phyloP scores from a whole-genome alignment of 305 asterid species.

The Petunia hybrid region DNA sequence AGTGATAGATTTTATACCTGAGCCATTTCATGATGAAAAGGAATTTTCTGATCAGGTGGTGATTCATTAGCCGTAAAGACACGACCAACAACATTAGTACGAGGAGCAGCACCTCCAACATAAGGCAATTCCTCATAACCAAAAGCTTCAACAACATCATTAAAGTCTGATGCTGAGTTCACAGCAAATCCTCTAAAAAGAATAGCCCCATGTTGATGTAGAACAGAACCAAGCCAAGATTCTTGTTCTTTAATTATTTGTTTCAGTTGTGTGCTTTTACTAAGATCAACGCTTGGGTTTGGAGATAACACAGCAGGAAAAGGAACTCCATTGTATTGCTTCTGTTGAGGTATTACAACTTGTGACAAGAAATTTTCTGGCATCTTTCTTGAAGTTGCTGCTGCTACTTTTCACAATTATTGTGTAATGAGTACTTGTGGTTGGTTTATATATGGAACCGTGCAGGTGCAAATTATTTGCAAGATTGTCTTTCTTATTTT shows the following conservation, averaged over 20 bases:
- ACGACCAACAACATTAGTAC: slow-evolving; percentile 79
- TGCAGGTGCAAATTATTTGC: slow-evolving; percentile 8
- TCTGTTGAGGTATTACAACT: slow-evolving; percentile 63
- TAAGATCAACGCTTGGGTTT: slow-evolving; percentile 23
- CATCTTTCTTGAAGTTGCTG: slow-evolving; percentile 7
- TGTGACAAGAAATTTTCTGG: slow-evolving; percentile 46
- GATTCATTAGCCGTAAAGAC: slow-evolving; percentile 93
- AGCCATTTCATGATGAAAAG: slow-evolving; percentile 94
- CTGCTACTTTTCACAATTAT: neutral
- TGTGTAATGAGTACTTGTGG: neutral
- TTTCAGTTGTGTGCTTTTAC: slow-evolving; percentile 34
- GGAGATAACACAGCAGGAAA: slow-evolving; percentile 73
- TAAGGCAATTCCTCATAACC: slow-evolving; percentile 86
- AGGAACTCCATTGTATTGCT: slow-evolving; percentile 44
- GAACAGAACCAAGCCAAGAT: slow-evolving; percentile 62
- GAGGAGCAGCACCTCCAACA: slow-evolving; percentile 90
- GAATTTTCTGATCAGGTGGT: slow-evolving; percentile 90
- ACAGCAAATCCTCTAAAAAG: slow-evolving; percentile 70
- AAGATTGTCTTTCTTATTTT: neutral
- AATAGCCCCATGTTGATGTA: slow-evolving; percentile 71
- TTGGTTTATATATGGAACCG: neutral
- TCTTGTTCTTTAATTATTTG: slow-evolving; percentile 56
- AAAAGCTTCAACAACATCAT: slow-evolving; percentile 82
- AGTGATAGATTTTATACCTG: slow-evolving; percentile 52
- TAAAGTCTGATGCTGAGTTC: slow-evolving; percentile 72